Evolutionary conservation across 768 basidiomycete species (phyloP), one percentile per base, ranked within the genome.

Genomic region (Lepiota subincarnata): DNA sequence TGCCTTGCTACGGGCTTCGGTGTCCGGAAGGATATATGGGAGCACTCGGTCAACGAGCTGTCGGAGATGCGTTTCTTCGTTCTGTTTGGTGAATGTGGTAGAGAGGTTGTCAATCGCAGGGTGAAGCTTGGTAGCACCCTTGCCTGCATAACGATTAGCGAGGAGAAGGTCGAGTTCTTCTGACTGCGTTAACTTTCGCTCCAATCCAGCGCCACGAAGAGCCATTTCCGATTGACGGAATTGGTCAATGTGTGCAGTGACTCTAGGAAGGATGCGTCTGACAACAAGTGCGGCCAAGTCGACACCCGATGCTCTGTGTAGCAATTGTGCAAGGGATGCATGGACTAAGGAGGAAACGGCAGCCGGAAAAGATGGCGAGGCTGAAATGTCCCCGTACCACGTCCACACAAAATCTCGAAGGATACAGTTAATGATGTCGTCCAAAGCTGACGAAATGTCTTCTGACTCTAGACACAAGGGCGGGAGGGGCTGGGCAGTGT

Each of bases 151-250:
- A 50, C 86, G 79, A 58, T 83, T 87, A 1, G 94, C 92, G 20
- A 96, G 74, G 13, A 96, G 74, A 40, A 95, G 73, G 65, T 97
- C 93, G 4, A 94, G 76, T 61, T 94, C 92, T 64, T 93, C 92
- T 1, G 91, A 92, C 67, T 93, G 89, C 1, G 92, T 93, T 49
- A 94, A 73, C 55, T 81, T 82, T 24, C 91, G 83, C 64, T 92
- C 88, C 48, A 94, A 70, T 3, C 83, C 87, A 4, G 88, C 88
- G 38, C 92, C 91, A 16, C 92, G 85, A 28, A 93, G 73, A 1
- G 88, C 85, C 42, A 90, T 75, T 68, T 98, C 95, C 22, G 95
- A 93, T 60, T 92, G 84, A 20, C 90, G 86, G 65, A 91, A 98
- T 57, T 86, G 89, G 55, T 96, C 91, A 34, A 98, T 78, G 64